A percentile compares a stretch with the other conserved stretches of the same genome.
Evolutionary conservation across 2,329 filamentous ascomycete species (phyloP).

Genomic region (Bipolaris cookei): DNA sequence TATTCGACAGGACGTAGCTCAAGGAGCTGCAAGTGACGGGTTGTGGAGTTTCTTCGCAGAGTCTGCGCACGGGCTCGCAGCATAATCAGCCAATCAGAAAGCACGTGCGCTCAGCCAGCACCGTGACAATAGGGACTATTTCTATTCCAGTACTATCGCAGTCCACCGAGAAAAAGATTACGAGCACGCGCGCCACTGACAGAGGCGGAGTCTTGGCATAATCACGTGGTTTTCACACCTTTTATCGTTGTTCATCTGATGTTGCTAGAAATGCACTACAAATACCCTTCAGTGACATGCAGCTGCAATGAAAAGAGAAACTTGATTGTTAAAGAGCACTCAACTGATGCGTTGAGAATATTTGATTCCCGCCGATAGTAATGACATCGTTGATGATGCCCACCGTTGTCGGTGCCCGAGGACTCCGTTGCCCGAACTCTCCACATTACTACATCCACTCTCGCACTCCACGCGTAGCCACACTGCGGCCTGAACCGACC

Average conservation of each 20-base stretch:
- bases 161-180: not conserved
- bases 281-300: not conserved
- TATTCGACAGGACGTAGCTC: too few species aligned
- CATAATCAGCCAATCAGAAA: too few species aligned
- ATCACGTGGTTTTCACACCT: slow-evolving; percentile 18
- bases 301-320: too few species aligned
- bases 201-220: not conserved
- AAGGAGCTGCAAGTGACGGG: too few species aligned
- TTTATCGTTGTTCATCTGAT: not conserved
- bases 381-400: slow-evolving; percentile 23
- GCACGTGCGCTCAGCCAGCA: too few species aligned
- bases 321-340: not conserved
- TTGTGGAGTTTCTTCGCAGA: too few species aligned
- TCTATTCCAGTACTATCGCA: too few species aligned
- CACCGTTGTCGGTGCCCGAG: slow-evolving; percentile 23
- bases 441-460: slow-evolving; percentile 12
- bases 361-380: slow-evolving; percentile 3
- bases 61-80: too few species aligned
- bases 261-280: not conserved
- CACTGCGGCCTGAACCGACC: slow-evolving; percentile 16
- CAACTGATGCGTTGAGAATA: not conserved
- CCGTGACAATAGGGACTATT: too few species aligned
- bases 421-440: slow-evolving; percentile 19
- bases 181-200: slow-evolving; percentile 7
- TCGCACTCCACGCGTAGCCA: slow-evolving; percentile 24